phyloP scores from a whole-genome alignment of 371 early-diverging fungal species.

The Mortierella sp. region DNA sequence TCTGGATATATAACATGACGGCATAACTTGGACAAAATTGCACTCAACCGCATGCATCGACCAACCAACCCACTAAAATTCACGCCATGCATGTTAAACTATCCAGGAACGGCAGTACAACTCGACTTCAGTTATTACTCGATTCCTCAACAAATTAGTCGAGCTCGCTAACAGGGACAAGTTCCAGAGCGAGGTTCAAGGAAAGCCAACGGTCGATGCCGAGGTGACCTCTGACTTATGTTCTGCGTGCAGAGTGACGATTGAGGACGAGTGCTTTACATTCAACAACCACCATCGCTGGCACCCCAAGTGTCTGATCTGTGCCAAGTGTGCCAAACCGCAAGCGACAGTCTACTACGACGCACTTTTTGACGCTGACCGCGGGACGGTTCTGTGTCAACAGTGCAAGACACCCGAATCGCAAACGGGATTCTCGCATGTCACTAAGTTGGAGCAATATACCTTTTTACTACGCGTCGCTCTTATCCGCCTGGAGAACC shows the following conservation, averaged over 20 bases:
- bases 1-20: not conserved
- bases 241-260: slow-evolving; percentile 75
- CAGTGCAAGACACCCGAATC: slow-evolving; percentile 66
- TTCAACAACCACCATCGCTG: slow-evolving; percentile 76
- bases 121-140: slow-evolving; percentile 60
- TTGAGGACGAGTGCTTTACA: slow-evolving; percentile 92
- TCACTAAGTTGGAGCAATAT: slow-evolving; percentile 92
- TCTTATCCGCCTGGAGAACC: slow-evolving; percentile 83
- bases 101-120: slow-evolving; percentile 55
- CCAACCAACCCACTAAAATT: not conserved
- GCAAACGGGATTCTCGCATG: slow-evolving; percentile 74
- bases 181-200: slow-evolving; percentile 40
- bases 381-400: slow-evolving; percentile 66
- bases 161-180: slow-evolving; percentile 68
- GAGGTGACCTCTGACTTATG: slow-evolving; percentile 87
- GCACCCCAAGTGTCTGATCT: slow-evolving; percentile 87
- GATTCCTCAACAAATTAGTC: slow-evolving; percentile 69
- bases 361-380: slow-evolving; percentile 64
- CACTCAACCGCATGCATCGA: not conserved
- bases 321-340: slow-evolving; percentile 73
- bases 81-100: not conserved
- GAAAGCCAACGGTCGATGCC: slow-evolving; percentile 62
- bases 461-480: slow-evolving; percentile 93
- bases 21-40: not conserved
- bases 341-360: slow-evolving; percentile 66